These are phyloP conservation scores for Avena atlantica DNA, from an alignment of 176 grass and related monocot genomes.

Conservation along the genomic window DNA sequence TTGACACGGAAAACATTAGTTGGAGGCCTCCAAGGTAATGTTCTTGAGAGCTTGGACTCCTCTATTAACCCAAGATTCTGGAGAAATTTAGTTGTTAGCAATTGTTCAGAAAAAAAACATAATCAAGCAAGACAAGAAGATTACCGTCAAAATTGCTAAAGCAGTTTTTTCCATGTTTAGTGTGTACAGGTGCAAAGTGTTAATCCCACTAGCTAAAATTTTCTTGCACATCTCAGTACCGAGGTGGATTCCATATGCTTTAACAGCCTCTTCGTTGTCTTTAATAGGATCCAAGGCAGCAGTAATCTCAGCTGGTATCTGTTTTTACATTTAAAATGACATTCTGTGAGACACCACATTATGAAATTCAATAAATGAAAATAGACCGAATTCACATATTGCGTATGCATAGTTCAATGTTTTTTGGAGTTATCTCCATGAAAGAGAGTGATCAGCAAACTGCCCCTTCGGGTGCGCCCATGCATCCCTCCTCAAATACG, in stretches of 20 bases:
- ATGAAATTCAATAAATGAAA: constrained; percentile 25
- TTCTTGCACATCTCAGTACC: constrained; percentile 96
- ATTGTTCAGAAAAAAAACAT: constrained; percentile 3
- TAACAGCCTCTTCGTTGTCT: constrained; percentile 89
- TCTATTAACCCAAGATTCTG: constrained; percentile 90
- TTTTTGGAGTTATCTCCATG: constrained; percentile 3
- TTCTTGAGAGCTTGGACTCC: constrained; percentile 73
- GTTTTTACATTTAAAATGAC: constrained; percentile 28
- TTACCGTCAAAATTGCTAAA: constrained; percentile 77
- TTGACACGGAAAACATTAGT: constrained; percentile 89
- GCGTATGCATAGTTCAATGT: background rate
- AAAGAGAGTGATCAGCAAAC: background rate
- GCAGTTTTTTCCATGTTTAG: constrained; percentile 91
- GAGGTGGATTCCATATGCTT: constrained; percentile 79
- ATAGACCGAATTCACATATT: background rate
- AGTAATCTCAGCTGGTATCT: constrained; percentile 81
- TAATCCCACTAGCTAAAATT: constrained; percentile 84
- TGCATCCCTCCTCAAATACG: background rate
- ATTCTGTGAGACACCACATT: background rate
- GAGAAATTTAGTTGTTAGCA: constrained; percentile 16
- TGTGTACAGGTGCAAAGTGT: constrained; percentile 89
- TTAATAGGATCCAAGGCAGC: constrained; percentile 81
- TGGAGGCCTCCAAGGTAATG: constrained; percentile 81
- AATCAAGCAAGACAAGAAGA: constrained; percentile 25
- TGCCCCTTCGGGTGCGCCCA: background rate